A percentile compares a stretch with the other conserved stretches of the same genome.
Conservation (phyloP, 2,329 filamentous ascomycete species). For the Ampelomyces quisqualis region DNA sequence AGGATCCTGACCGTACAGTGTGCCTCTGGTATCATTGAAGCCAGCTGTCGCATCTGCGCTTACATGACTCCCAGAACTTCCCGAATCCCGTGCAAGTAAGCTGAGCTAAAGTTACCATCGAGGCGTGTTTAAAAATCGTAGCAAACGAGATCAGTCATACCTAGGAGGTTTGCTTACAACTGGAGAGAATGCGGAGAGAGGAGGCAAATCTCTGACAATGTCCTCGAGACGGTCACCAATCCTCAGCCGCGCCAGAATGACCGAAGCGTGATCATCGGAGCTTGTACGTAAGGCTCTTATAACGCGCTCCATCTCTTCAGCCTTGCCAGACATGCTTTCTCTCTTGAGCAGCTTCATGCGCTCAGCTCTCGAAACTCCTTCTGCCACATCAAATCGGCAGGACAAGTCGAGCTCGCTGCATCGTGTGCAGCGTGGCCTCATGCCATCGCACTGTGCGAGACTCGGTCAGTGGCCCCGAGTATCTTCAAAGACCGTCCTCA, state of each 20-base stretch:
- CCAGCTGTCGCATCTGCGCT: slow-evolving; percentile 15
- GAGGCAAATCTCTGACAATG: slow-evolving; percentile 21
- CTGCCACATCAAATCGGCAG: slow-evolving; percentile 29
- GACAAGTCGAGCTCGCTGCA: slow-evolving; percentile 20
- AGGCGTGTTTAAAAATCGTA: slow-evolving; percentile 6
- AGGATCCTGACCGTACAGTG: slow-evolving; percentile 10
- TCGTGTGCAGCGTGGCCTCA: slow-evolving; percentile 22
- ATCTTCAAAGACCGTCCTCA: not conserved
- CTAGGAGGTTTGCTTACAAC: slow-evolving; percentile 15
- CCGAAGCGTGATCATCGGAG: slow-evolving; percentile 23
- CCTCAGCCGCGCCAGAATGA: slow-evolving; percentile 20
- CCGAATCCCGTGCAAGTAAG: slow-evolving; percentile 22
- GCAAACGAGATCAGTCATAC: slow-evolving; percentile 12
- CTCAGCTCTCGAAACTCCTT: slow-evolving; percentile 27
- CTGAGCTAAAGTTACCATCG: slow-evolving; percentile 18
- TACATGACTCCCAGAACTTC: slow-evolving; percentile 13
- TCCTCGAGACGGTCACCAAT: slow-evolving; percentile 23
- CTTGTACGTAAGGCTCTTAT: slow-evolving; percentile 20
- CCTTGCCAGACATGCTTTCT: slow-evolving; percentile 19
- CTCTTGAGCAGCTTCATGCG: slow-evolving; percentile 28
- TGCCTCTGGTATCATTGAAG: slow-evolving; percentile 6
- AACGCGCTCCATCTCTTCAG: slow-evolving; percentile 26
- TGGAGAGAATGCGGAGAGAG: slow-evolving; percentile 8
- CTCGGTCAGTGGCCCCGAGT: slow-evolving; percentile 7
- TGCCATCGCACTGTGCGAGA: slow-evolving; percentile 22